These are phyloP conservation scores for Scedosporium dehoogii DNA, from an alignment of 2,329 filamentous ascomycete species.

Conservation along the genomic window DNA sequence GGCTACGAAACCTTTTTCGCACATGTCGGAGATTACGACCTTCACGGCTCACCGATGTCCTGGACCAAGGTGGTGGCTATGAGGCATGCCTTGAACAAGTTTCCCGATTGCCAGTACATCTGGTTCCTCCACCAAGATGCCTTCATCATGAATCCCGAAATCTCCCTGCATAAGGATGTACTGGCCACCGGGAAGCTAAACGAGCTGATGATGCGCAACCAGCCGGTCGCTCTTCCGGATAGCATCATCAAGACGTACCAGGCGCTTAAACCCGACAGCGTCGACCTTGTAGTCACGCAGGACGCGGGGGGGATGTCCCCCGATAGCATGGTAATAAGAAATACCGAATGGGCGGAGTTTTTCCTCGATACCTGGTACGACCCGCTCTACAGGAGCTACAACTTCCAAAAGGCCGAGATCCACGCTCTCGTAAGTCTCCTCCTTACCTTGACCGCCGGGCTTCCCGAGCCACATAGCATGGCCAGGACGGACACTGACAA, in stretches of 20 bases:
- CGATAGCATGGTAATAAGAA: slow-evolving; percentile 69
- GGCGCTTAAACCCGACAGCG: slow-evolving; percentile 65
- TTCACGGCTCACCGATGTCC: slow-evolving; percentile 46
- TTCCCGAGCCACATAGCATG: slow-evolving; percentile 1
- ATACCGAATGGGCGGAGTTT: slow-evolving; percentile 85
- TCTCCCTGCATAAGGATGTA: slow-evolving; percentile 61
- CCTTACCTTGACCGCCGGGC: not conserved
- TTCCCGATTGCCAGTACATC: slow-evolving; percentile 68
- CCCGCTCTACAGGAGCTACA: slow-evolving; percentile 85
- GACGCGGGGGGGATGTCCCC: slow-evolving; percentile 70
- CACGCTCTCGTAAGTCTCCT: slow-evolving; percentile 69
- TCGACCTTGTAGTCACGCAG: slow-evolving; percentile 77
- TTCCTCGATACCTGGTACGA: slow-evolving; percentile 96
- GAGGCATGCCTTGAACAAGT: slow-evolving; percentile 76
- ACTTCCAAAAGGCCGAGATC: slow-evolving; percentile 88
- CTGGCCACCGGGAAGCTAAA: slow-evolving; percentile 60
- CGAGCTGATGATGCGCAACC: slow-evolving; percentile 71
- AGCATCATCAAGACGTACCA: slow-evolving; percentile 93
- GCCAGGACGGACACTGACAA: not conserved
- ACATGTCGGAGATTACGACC: slow-evolving; percentile 64
- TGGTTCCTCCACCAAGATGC: slow-evolving; percentile 82
- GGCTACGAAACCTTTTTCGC: slow-evolving; percentile 83
- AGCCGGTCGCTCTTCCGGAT: slow-evolving; percentile 83
- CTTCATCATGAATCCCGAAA: slow-evolving; percentile 75
- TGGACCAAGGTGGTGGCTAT: slow-evolving; percentile 79